Conservation (phyloP, 768 basidiomycete genomes). For the Boletus huronensis region DNA sequence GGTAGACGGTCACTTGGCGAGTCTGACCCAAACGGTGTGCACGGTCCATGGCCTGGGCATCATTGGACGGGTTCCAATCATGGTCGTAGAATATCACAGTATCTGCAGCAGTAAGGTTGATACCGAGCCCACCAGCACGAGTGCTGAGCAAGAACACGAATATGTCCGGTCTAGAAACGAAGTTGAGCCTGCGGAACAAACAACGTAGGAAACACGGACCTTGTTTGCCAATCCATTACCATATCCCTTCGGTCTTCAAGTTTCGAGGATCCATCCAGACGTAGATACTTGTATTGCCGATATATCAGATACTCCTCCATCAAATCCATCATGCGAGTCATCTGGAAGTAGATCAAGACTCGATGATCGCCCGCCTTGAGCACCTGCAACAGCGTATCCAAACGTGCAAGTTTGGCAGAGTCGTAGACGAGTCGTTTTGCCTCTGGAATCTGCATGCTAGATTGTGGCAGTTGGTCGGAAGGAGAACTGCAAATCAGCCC, state of each 20-base stretch:
- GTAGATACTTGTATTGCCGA: constrained; percentile 92
- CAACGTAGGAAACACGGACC: constrained; percentile 45
- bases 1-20: constrained; percentile 94
- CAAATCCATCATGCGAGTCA: constrained; percentile 99
- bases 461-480: constrained; percentile 67
- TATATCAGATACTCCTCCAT: constrained; percentile 99
- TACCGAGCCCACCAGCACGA: constrained; percentile 92
- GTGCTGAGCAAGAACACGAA: constrained; percentile 94
- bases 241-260: constrained; percentile 96
- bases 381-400: constrained; percentile 87
- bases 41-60: constrained; percentile 98
- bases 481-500: constrained; percentile 73
- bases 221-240: constrained; percentile 99
- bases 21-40: constrained; percentile 97
- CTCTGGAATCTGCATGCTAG: constrained; percentile 90
- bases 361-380: constrained; percentile 92
- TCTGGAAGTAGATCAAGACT: constrained; percentile 97
- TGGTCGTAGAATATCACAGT: constrained; percentile 28
- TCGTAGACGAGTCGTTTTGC: constrained; percentile 94
- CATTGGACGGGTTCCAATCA: constrained; percentile 81
- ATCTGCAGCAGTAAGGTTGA: constrained; percentile 81
- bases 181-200: not conserved
- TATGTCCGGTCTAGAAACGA: constrained; percentile 62
- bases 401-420: constrained; percentile 90
- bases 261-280: constrained; percentile 91